Evolutionary conservation across 2,329 filamentous ascomycete genomes (phyloP).

Genomic region (Metarhizium rileyi): DNA sequence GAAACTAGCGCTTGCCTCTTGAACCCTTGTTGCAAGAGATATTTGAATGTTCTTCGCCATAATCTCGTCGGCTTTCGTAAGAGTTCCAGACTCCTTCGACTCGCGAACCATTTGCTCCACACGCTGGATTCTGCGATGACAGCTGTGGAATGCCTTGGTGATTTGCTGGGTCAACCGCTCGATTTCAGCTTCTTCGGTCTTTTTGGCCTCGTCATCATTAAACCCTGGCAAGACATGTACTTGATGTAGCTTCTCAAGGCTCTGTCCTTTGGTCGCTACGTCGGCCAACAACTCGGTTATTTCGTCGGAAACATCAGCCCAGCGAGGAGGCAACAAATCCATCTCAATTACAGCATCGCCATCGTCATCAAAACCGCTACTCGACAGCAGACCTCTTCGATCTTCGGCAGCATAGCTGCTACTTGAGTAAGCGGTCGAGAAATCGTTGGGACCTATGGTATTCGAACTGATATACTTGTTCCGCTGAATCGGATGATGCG

Average conservation of each 20-base stretch:
- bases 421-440: slow-evolving; percentile 48
- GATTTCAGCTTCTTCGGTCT: slow-evolving; percentile 78
- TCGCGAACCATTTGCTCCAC: slow-evolving; percentile 84
- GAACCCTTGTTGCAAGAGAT: slow-evolving; percentile 75
- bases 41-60: slow-evolving; percentile 97
- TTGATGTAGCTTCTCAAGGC: slow-evolving; percentile 85
- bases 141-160: slow-evolving; percentile 80
- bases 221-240: slow-evolving; percentile 96
- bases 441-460: slow-evolving; percentile 42
- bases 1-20: slow-evolving; percentile 85
- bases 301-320: slow-evolving; percentile 92
- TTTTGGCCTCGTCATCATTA: slow-evolving; percentile 87
- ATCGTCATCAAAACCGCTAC: slow-evolving; percentile 69
- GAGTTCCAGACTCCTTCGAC: slow-evolving; percentile 58
- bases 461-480: slow-evolving; percentile 49
- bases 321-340: slow-evolving; percentile 89
- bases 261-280: slow-evolving; percentile 73
- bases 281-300: slow-evolving; percentile 73
- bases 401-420: slow-evolving; percentile 37
- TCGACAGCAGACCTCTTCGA: slow-evolving; percentile 72
- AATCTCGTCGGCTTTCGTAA: slow-evolving; percentile 76
- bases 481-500: slow-evolving; percentile 86
- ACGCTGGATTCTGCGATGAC: slow-evolving; percentile 78
- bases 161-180: slow-evolving; percentile 85
- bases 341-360: slow-evolving; percentile 96